Base-by-base conservation (phyloP, 257 asterid genomes). In the Verbascum thapsus region DNA sequence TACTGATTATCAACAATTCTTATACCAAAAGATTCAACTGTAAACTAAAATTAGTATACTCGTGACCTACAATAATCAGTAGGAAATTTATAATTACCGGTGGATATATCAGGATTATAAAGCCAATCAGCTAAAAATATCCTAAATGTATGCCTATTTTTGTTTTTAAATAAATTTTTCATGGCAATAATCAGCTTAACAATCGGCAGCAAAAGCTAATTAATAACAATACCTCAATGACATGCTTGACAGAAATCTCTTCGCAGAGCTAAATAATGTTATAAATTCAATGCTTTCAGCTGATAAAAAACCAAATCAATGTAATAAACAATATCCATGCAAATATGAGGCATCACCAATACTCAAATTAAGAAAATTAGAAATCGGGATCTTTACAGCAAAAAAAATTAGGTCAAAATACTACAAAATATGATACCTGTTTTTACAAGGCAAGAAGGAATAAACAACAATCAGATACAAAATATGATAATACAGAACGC, bases 341-440 rank as follows among this genome's bases (percentile, higher is more conserved):
- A 73, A 53, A 69, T 3, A 13, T 30, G 39, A 18, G 41, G 51
- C 63, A 72, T 7, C 50, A 49, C 56, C 11, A 18, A 51, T 10
- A 58, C 53, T 39, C 23, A 72, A 74, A 59, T 53, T 63, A 61
- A 62, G 7, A 62, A 53, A 67, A 16, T 5, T 54, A 13, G 49
- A 18, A 59, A 66, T 55, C 38, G 41, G 26, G 34, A 56, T 26
- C 20, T 13, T 30, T 48, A n/a, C 10, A 58, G 18, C 51, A 16
- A 22, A 41, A 11, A n/a, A 61, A 58, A 40, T 54, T 6, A 58
- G 53, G 39, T 15, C 12, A 22, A 51, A 63, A 38, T 30, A n/a
- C 16, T 18, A 34, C 18, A 5, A 3, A 30, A 42, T 11, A 34
- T 38, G 22, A 64, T n/a, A 64, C 39, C 37, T 43, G 51, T 30